Evolutionary conservation across 164 flowering plant species (phyloP).

Genomic region (Vitis vinifera): DNA sequence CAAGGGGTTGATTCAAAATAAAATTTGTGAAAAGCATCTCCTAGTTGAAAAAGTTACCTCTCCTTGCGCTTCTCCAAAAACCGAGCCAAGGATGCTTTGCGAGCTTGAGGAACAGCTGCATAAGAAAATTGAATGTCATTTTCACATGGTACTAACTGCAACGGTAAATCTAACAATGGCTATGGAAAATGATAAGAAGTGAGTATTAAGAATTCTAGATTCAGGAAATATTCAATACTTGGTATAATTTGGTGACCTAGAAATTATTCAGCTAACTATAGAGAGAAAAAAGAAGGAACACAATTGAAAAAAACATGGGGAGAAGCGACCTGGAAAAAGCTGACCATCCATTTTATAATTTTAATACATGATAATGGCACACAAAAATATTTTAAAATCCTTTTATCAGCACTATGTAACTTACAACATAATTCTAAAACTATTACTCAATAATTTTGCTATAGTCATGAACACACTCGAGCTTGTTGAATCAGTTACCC

Average conservation of each 20-base stretch:
- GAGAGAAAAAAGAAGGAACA: neutral
- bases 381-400: too few relatives aligned
- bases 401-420: too few relatives aligned
- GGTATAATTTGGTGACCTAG: neutral
- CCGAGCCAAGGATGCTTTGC: constrained; percentile 88
- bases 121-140: constrained; percentile 5
- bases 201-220: neutral
- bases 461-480: too few relatives aligned
- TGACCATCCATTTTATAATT: too few relatives aligned
- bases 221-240: neutral
- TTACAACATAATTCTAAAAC: too few relatives aligned
- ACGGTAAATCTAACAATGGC: neutral
- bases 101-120: constrained; percentile 77
- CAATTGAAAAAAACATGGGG: neutral
- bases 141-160: neutral
- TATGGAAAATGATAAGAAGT: neutral
- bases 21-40: neutral
- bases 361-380: too few relatives aligned
- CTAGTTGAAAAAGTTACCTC: constrained; percentile 43
- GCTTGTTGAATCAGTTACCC: too few relatives aligned
- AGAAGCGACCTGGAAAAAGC: too few relatives aligned
- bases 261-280: neutral
- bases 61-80: constrained; percentile 93
- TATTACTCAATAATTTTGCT: too few relatives aligned
- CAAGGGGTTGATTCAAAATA: neutral